phyloP scores from a whole-genome alignment of 371 early-diverging fungal species.

The Mucor saturninus region DNA sequence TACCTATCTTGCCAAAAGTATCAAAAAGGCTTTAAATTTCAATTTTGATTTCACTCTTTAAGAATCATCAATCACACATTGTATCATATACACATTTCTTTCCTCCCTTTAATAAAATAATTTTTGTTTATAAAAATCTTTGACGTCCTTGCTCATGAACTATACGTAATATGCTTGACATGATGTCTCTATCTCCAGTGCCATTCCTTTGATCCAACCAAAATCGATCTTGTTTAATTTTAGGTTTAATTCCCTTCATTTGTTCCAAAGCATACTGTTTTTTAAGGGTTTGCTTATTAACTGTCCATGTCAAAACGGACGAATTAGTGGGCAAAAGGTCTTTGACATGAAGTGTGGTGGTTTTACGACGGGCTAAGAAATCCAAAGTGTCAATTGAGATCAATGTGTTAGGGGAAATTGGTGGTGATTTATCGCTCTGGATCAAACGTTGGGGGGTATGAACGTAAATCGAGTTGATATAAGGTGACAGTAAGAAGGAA shows the following conservation, averaged over 20 bases:
- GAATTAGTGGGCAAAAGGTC: constrained; percentile 37
- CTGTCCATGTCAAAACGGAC: constrained; percentile 44
- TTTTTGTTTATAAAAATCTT: constrained; percentile 8
- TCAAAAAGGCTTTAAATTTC: constrained; percentile 10
- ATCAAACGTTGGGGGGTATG: constrained; percentile 13
- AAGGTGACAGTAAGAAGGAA: constrained; percentile 49
- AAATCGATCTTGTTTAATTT: constrained; percentile 39
- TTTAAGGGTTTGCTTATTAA: constrained; percentile 26
- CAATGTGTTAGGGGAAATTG: constrained; percentile 42
- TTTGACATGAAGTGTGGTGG: constrained; percentile 37
- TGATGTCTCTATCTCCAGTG: constrained; percentile 39
- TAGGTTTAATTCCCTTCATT: constrained; percentile 18
- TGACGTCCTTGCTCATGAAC: constrained; percentile 38
- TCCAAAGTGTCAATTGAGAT: constrained; percentile 52
- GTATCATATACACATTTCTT: constrained; percentile 1
- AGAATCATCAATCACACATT: neutral
- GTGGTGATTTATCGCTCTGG: constrained; percentile 2
- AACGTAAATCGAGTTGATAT: constrained; percentile 41
- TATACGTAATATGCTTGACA: constrained; percentile 43
- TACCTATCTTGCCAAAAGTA: constrained; percentile 55
- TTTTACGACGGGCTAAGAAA: constrained; percentile 35
- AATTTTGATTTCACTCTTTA: neutral
- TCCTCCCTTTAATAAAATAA: neutral
- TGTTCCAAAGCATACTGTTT: constrained; percentile 27
- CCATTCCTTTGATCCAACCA: constrained; percentile 52